Conservation (phyloP, 305 asterid species). For the Fraxinus floribunda region DNA sequence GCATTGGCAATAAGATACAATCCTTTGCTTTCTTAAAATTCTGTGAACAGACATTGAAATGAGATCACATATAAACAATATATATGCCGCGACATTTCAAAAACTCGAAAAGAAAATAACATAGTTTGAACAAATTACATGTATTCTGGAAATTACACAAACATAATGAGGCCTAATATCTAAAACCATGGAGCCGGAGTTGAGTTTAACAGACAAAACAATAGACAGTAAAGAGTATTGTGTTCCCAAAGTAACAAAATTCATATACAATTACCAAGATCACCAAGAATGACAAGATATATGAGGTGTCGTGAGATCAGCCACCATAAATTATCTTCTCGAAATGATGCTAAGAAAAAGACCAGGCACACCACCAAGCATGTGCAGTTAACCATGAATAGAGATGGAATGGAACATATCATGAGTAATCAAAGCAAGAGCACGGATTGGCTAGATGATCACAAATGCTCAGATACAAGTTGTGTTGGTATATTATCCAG, state of each 20-base stretch:
- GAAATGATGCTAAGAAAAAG: neutral
- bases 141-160: neutral
- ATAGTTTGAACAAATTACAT: neutral
- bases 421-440: slow-evolving; percentile 3
- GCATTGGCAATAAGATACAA: neutral
- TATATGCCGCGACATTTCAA: neutral
- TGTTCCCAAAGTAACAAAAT: slow-evolving; percentile 7
- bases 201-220: neutral
- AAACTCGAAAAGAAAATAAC: neutral
- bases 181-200: neutral
- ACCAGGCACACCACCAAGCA: neutral
- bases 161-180: neutral
- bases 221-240: neutral
- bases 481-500: neutral
- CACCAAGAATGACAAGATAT: slow-evolving; percentile 21
- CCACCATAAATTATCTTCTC: neutral
- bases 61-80: neutral
- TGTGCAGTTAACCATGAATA: neutral
- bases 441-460: neutral
- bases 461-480: neutral
- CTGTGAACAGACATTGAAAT: neutral
- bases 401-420: neutral
- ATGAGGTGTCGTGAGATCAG: neutral
- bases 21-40: neutral
- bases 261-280: slow-evolving; percentile 7